Base-by-base conservation (phyloP, 2,329 filamentous ascomycete genomes). In the Verticillium isaacii region DNA sequence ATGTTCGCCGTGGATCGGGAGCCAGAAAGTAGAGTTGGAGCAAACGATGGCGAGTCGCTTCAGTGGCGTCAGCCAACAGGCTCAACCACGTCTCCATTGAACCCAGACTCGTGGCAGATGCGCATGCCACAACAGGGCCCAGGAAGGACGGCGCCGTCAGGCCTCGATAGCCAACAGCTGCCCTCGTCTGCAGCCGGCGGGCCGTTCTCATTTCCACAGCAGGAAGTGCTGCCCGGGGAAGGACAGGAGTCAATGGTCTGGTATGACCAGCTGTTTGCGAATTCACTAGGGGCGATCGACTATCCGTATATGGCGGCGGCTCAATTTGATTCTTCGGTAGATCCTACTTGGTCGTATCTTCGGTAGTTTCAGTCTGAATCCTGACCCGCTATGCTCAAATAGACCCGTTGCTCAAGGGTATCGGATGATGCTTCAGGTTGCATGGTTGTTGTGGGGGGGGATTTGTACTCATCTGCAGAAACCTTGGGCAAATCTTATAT, bases 241-340 rank as follows among this genome's bases (percentile, higher is more conserved):
- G 71, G 70, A 0, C 71, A 74, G n/a, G 71, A 73, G 58, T 73
- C 72, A 0, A 72, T 73, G 63, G 70, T 73, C 52, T 74, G 72
- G 72, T 74, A 72, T 41, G 72, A 74, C 8, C 72, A 74, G 41
- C 54, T 74, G 19, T 74, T 74, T 61, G 71, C 70, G 1, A 73
- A 71, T 39, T 73, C 71, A 0, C 73, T 74, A 54, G 72, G 70
- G 29, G 71, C 71, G 1, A 71, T 74, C 55, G 72, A 74, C 9
- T 73, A 73, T 19, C 72, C 72, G 0, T 73, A 72, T 29, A 64
- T 74, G 15, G 71, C 69, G 5, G 69, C 72, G 17, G 71, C 72
- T 0, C 69, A 73, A 39, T 72, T 74, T 54, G 70, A 74, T 58
- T 65, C 71, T 1, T 72, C 70, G 9, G 67, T 73, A 9, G 70